Evolutionary conservation across 495 filamentous ascomycete species (phyloP).

Genomic region (Neurospora cerealis): DNA sequence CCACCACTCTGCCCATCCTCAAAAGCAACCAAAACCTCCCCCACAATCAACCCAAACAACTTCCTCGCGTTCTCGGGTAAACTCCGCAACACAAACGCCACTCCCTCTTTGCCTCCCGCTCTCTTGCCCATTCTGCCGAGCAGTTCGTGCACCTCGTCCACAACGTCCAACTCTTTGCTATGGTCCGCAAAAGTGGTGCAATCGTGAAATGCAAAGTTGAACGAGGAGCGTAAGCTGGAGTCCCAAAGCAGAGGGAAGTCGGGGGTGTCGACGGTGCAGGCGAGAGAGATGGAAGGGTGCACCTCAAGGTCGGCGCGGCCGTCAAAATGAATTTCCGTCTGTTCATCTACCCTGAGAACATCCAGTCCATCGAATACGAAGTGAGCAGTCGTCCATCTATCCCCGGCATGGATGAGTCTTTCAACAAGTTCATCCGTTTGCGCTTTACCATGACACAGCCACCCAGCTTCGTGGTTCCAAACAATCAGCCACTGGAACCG

Average conservation of each 20-base stretch:
- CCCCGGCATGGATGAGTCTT: not conserved
- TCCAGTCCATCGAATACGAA: not conserved
- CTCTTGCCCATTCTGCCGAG: conserved; percentile 75
- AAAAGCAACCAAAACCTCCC: conserved; percentile 68
- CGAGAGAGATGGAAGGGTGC: conserved; percentile 54
- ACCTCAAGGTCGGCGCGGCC: too few relatives aligned
- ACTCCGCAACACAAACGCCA: conserved; percentile 79
- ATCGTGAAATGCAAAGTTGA: conserved; percentile 90
- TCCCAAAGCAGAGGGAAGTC: conserved; percentile 88
- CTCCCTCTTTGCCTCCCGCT: conserved; percentile 83
- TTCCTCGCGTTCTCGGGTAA: conserved; percentile 85
- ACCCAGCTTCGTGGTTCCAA: not conserved
- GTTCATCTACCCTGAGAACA: not conserved
- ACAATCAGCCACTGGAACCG: not conserved
- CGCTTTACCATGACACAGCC: conserved; percentile 2
- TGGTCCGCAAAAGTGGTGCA: conserved; percentile 66
- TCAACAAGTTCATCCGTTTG: not conserved
- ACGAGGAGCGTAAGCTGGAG: conserved; percentile 60
- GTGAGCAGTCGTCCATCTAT: not conserved
- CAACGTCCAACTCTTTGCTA: conserved; percentile 58
- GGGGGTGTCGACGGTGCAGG: conserved; percentile 78
- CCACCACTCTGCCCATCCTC: conserved; percentile 42
- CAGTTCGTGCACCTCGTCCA: conserved; percentile 78
- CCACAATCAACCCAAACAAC: conserved; percentile 73
- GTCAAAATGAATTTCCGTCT: not conserved